Conservation (phyloP, 2,329 filamentous ascomycete genomes). For the Colletotrichum sp. region DNA sequence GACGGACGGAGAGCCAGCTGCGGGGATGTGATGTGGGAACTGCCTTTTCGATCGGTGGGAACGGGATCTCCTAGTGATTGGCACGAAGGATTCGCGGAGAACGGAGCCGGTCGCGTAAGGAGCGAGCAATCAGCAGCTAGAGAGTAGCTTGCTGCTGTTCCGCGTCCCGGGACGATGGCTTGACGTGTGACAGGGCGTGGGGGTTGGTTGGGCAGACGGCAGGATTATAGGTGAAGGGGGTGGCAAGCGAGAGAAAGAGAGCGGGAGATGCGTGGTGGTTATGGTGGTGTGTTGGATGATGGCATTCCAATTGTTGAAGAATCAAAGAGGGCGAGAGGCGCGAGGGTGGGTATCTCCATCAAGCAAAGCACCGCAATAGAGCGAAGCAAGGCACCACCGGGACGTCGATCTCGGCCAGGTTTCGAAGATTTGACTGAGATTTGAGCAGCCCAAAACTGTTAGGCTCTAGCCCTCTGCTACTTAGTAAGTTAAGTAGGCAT, state of each 20-base stretch:
- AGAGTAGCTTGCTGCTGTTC: background rate
- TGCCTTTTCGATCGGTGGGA: background rate
- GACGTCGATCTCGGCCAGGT: background rate
- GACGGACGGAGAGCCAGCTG: background rate
- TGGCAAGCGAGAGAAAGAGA: background rate
- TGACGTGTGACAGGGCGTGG: background rate
- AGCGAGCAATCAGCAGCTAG: background rate
- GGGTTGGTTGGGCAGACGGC: background rate
- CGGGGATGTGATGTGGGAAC: slow-evolving; percentile 1
- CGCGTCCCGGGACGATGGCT: background rate
- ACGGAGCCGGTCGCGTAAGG: background rate
- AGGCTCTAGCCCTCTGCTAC: background rate
- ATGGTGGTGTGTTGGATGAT: background rate
- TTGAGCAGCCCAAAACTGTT: slow-evolving; percentile 2
- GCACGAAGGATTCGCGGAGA: slow-evolving; percentile 1
- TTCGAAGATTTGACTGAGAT: background rate
- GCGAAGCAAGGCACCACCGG: background rate
- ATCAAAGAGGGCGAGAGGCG: background rate
- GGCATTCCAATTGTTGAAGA: background rate
- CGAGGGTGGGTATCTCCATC: slow-evolving; percentile 1
- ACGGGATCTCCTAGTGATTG: background rate
- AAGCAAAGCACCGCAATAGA: background rate
- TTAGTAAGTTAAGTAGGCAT: background rate
- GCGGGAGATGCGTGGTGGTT: background rate
- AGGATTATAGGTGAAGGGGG: background rate